These are phyloP conservation scores for Vinca minor DNA, from an alignment of 257 asterid genomes.

Conservation along the genomic window DNA sequence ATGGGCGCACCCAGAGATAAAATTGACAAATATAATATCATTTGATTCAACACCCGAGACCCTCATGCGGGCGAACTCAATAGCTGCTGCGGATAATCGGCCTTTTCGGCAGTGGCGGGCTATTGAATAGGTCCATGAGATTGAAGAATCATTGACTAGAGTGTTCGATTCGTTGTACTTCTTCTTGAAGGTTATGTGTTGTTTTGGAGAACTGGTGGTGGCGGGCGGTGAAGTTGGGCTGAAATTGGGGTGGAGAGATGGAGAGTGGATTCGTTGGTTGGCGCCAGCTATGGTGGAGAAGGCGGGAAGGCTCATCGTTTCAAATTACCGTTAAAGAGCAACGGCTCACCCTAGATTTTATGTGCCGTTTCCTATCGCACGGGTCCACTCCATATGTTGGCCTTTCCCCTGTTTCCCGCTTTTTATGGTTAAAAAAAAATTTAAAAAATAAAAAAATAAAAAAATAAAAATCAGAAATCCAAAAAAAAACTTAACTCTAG, in stretches of 20 bases:
- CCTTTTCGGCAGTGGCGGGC: conserved; percentile 57
- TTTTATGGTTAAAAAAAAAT: no score
- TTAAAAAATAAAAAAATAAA: no score
- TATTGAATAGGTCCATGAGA: conserved; percentile 72
- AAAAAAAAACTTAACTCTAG: no score
- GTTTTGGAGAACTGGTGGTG: conserved; percentile 9
- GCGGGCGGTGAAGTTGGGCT: not conserved
- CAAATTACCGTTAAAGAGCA: conserved; percentile 19
- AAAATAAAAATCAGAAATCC: no score
- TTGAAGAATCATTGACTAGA: conserved; percentile 27
- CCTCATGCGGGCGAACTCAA: conserved; percentile 49
- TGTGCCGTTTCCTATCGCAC: no score
- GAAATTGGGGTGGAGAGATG: conserved; percentile 16
- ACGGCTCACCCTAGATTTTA: not conserved
- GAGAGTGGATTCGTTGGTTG: conserved; percentile 13
- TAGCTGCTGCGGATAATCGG: conserved; percentile 38
- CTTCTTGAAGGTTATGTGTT: conserved; percentile 8
- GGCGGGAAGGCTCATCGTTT: conserved; percentile 45
- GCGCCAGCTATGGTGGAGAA: conserved; percentile 12
- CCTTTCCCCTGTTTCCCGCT: no score
- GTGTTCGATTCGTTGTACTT: conserved; percentile 10
- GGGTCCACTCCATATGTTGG: no score
- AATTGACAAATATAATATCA: conserved; percentile 47
- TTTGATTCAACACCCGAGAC: conserved; percentile 47
- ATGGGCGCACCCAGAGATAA: conserved; percentile 62